phyloP scores from a whole-genome alignment of 768 basidiomycete genomes.

The Kwoniella pini region DNA sequence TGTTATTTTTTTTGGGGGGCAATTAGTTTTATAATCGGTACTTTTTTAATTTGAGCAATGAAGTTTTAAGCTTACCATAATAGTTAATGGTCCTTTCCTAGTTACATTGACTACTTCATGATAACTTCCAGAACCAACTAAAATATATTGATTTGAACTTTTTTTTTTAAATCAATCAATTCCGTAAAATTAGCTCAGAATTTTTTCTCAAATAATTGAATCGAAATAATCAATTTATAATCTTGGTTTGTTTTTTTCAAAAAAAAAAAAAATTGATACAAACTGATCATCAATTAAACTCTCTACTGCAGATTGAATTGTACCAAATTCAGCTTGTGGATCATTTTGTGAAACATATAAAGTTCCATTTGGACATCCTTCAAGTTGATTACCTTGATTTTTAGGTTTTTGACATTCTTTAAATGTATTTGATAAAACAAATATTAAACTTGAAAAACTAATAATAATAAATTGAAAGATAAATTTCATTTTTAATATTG shows the following conservation, averaged over 20 bases:
- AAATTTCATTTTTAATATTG: no score
- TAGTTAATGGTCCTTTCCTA: conserved; percentile 60
- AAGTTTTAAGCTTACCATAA: conserved; percentile 57
- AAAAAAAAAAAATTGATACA: not conserved
- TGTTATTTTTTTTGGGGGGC: no score
- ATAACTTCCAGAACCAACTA: conserved; percentile 65
- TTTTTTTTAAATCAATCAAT: not conserved
- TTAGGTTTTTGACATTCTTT: conserved; percentile 20
- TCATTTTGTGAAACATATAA: conserved; percentile 64
- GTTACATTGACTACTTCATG: conserved; percentile 65
- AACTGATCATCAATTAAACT: not conserved
- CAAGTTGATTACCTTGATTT: conserved; percentile 53
- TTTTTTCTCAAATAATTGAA: no score
- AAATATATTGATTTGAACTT: conserved; percentile 59
- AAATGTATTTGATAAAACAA: not conserved
- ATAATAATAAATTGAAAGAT: not conserved
- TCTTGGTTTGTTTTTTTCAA: no score
- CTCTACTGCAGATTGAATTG: not conserved
- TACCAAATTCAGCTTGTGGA: conserved; percentile 50
- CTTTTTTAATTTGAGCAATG: not conserved
- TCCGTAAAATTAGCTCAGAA: no score
- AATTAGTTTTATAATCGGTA: no score
- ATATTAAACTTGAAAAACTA: not conserved
- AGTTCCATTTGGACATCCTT: conserved; percentile 64
- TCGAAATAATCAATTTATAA: no score